Conservation (phyloP, 768 basidiomycete species). For the Pleurotus ostreatus region DNA sequence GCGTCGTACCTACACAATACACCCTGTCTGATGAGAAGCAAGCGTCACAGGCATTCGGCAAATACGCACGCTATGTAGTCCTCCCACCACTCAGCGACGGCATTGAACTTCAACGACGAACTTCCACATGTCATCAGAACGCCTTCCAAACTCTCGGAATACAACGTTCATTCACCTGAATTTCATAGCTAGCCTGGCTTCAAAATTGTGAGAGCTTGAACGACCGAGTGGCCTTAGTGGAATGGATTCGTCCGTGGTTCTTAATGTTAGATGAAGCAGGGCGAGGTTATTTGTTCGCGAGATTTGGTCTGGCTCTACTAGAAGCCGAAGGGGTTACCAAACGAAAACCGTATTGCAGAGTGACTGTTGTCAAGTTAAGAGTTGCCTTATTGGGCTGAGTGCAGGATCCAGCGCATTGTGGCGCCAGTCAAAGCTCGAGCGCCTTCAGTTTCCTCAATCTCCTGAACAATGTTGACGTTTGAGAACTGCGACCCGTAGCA, state of each 20-base stretch:
- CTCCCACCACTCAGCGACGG: conserved; percentile 90
- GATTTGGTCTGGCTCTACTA: too few relatives aligned
- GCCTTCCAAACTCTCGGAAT: not conserved
- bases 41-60: not conserved
- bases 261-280: not conserved
- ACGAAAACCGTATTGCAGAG: too few relatives aligned
- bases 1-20: conserved; percentile 63
- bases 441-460: too few relatives aligned
- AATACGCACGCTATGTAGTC: conserved; percentile 78
- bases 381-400: too few relatives aligned
- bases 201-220: not conserved
- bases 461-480: too few relatives aligned
- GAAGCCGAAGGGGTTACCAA: too few relatives aligned
- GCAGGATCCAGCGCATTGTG: too few relatives aligned
- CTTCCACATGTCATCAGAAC: conserved; percentile 27
- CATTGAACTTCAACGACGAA: conserved; percentile 87
- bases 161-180: conserved; percentile 42
- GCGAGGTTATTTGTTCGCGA: too few relatives aligned
- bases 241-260: conserved; percentile 5
- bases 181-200: conserved; percentile 38
- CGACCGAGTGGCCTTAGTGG: conserved; percentile 11
- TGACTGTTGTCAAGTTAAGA: too few relatives aligned
- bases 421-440: too few relatives aligned
- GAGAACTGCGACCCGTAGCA: too few relatives aligned
- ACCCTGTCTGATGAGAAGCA: not conserved